Evolutionary conservation across 345 rosid genomes (phyloP).

Genomic region (Hevea brasiliensis): DNA sequence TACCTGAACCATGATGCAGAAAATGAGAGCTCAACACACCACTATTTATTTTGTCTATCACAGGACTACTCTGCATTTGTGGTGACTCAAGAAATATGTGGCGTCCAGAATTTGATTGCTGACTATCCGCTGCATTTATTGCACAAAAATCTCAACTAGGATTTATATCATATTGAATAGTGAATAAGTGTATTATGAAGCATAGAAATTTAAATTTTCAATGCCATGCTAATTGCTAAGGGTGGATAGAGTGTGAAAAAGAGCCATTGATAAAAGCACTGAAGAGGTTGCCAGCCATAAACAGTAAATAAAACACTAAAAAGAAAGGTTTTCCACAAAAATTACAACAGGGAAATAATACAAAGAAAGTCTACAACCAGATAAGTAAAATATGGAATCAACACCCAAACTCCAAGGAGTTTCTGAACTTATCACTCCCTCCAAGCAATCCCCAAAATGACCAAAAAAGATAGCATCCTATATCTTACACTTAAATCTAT

Average conservation of each 20-base stretch:
- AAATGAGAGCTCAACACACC: slow-evolving; percentile 21
- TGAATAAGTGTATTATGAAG: slow-evolving; percentile 12
- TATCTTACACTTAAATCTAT: not conserved
- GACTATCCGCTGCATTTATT: slow-evolving; percentile 64
- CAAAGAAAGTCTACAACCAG: not conserved
- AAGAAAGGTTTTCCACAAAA: not conserved
- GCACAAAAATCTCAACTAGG: slow-evolving; percentile 23
- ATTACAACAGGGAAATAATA: not conserved
- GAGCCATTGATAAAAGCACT: too few relatives aligned
- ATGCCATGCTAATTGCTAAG: not conserved
- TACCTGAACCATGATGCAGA: slow-evolving; percentile 37
- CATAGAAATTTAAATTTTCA: not conserved
- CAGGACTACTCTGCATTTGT: slow-evolving; percentile 40
- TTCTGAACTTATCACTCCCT: not conserved
- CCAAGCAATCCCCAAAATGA: not conserved
- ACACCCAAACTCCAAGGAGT: not conserved
- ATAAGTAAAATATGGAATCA: not conserved
- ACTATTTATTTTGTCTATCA: slow-evolving; percentile 29
- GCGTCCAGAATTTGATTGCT: slow-evolving; percentile 48
- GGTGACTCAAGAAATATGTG: slow-evolving; percentile 36
- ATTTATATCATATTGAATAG: slow-evolving; percentile 17
- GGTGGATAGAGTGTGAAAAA: not conserved
- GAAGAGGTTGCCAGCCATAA: too few relatives aligned
- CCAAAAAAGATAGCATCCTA: not conserved
- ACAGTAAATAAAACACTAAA: too few relatives aligned